A percentile compares a stretch with the other conserved stretches of the same genome.
phyloP scores from a whole-genome alignment of 305 asterid genomes.

The Fraxinus latifolia region DNA sequence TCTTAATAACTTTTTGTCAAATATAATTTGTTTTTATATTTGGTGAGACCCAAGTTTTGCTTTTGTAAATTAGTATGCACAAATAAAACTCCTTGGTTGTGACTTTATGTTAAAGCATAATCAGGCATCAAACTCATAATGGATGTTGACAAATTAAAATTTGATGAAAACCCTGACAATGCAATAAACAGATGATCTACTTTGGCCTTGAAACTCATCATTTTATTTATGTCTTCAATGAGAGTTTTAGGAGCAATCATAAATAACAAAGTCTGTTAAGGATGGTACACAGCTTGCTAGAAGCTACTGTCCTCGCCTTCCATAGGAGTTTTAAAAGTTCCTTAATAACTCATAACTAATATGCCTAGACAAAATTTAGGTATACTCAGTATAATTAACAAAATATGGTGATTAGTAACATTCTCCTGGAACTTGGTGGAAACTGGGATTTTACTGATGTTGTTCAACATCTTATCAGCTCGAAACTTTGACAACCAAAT shows the following conservation, averaged over 20 bases:
- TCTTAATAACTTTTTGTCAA: background rate
- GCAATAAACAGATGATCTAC: background rate
- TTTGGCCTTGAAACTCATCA: background rate
- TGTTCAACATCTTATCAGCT: conserved; percentile 33
- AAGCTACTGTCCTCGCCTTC: background rate
- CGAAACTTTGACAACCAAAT: conserved; percentile 68
- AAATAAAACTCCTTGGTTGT: background rate
- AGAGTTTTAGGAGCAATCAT: background rate
- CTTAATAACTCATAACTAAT: background rate
- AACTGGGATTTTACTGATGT: background rate
- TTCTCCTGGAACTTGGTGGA: background rate
- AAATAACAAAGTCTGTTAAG: background rate
- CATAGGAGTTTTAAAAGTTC: background rate
- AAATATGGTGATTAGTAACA: background rate
- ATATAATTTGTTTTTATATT: background rate
- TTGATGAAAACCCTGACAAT: no score
- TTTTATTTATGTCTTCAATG: background rate
- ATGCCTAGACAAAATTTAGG: background rate
- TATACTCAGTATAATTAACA: background rate
- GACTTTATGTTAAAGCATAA: conserved; percentile 13
- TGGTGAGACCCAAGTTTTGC: no score
- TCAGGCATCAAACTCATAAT: no score
- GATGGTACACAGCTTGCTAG: background rate
- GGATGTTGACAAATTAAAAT: no score
- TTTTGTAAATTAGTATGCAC: background rate